phyloP scores from a whole-genome alignment of 805 yeast genomes.

The Ogataea parapolymorpha region DNA sequence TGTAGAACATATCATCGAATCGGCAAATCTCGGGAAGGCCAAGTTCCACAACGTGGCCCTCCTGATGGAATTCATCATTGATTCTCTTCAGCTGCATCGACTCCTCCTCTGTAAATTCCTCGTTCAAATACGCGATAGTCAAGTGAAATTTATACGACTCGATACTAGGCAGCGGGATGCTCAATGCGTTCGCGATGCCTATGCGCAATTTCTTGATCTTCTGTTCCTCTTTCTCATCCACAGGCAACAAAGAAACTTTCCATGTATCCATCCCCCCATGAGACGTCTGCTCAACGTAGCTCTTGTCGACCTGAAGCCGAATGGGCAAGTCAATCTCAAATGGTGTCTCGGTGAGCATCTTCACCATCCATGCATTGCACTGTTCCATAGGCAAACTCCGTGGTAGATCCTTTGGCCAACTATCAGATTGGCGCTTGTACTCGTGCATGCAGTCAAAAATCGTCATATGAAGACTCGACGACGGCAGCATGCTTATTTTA shows the following conservation, averaged over 20 bases:
- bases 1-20: conserved; percentile 20
- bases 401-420: conserved; percentile 18
- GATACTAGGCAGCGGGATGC: conserved; percentile 5
- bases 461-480: conserved; percentile 19
- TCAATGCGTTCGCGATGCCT: conserved; percentile 11
- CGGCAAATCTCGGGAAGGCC: conserved; percentile 19
- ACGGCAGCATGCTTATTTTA: conserved; percentile 20
- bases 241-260: conserved; percentile 16
- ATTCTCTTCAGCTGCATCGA: conserved; percentile 11
- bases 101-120: conserved; percentile 15
- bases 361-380: conserved; percentile 15
- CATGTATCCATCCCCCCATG: conserved; percentile 20
- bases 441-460: conserved; percentile 18
- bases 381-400: conserved; percentile 15
- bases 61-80: conserved; percentile 10
- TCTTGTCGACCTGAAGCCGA: conserved; percentile 11
- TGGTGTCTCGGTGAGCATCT: conserved; percentile 5
- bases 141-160: conserved; percentile 15
- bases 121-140: conserved; percentile 18
- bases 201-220: conserved; percentile 10
- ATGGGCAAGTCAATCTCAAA: conserved; percentile 15
- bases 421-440: conserved; percentile 12
- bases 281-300: conserved; percentile 8
- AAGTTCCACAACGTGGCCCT: conserved; percentile 9
- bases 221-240: conserved; percentile 10